These are phyloP conservation scores for Cylindrotheca fusiformis DNA, from an alignment of 108 stramenopile species.

Conservation along the genomic window DNA sequence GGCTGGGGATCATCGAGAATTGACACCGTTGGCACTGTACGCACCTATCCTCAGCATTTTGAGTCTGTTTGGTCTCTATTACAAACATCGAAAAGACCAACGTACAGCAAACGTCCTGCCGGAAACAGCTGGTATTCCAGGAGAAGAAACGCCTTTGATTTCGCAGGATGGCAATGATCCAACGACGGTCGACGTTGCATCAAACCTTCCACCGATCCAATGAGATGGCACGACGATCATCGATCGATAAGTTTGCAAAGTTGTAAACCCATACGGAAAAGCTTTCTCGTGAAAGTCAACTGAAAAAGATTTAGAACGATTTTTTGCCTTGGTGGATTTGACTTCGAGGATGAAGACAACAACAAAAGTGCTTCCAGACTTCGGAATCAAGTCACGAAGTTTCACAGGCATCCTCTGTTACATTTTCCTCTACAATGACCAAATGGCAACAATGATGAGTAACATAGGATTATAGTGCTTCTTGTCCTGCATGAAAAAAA, in stretches of 20 bases:
- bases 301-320: conserved; percentile 13
- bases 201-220: conserved; percentile 20
- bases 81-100: conserved; percentile 1
- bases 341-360: conserved; percentile 2
- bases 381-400: too few species aligned
- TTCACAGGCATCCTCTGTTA: too few species aligned
- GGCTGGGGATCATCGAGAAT: conserved; percentile 48
- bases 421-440: too few species aligned
- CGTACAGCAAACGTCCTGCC: neutral
- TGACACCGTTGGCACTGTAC: conserved; percentile 40
- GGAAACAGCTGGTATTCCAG: neutral
- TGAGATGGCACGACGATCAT: conserved; percentile 28
- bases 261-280: conserved; percentile 18
- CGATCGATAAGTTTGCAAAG: conserved; percentile 9
- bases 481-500: too few species aligned
- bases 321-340: neutral
- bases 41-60: conserved; percentile 14
- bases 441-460: too few species aligned
- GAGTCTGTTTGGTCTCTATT: conserved; percentile 13
- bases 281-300: neutral
- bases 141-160: conserved; percentile 6
- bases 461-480: too few species aligned
- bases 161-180: neutral
- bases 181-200: conserved; percentile 29
- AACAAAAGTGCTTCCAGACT: too few species aligned